A percentile compares a stretch with the other conserved stretches of the same genome.
Evolutionary conservation across 768 basidiomycete genomes (phyloP).

Genomic region (Suillus variegatus): DNA sequence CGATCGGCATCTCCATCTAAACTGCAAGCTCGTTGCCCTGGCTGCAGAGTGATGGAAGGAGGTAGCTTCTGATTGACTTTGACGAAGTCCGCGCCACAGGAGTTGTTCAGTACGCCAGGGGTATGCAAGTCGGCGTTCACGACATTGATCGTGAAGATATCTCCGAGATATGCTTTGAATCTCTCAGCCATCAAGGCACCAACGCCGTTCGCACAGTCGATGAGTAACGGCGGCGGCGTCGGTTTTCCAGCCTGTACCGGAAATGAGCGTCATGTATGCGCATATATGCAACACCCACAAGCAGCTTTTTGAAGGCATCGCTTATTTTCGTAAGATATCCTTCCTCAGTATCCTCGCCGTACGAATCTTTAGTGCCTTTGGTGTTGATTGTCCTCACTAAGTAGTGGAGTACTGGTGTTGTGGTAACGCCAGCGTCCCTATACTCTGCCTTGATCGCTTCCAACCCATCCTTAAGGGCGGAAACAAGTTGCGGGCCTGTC

Average conservation of each 20-base stretch:
- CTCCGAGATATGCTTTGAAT: constrained; percentile 60
- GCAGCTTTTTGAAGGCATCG: constrained; percentile 79
- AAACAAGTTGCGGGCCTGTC: constrained; percentile 74
- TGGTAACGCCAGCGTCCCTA: constrained; percentile 81
- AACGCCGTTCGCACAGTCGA: constrained; percentile 99
- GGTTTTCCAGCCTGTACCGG: constrained; percentile 56
- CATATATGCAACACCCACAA: constrained; percentile 54
- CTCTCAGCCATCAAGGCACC: constrained; percentile 73
- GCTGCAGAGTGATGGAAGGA: constrained; percentile 66
- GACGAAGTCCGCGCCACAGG: constrained; percentile 95
- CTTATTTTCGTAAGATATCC: constrained; percentile 86
- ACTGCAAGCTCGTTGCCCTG: constrained; percentile 86
- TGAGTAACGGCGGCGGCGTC: constrained; percentile 58
- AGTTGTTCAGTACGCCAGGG: constrained; percentile 75
- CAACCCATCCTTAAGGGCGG: constrained; percentile 83
- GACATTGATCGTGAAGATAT: constrained; percentile 60
- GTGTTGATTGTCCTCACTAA: constrained; percentile 90
- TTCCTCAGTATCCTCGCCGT: constrained; percentile 78
- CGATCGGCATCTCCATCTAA: constrained; percentile 98
- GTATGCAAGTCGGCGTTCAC: constrained; percentile 69
- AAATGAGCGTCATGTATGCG: constrained; percentile 5
- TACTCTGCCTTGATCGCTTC: constrained; percentile 66
- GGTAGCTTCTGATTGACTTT: constrained; percentile 91
- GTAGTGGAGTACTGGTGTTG: constrained; percentile 96
- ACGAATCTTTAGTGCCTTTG: constrained; percentile 71